These are phyloP conservation scores for Cadophora gregata DNA, from an alignment of 2,329 filamentous ascomycete species.

Conservation along the genomic window DNA sequence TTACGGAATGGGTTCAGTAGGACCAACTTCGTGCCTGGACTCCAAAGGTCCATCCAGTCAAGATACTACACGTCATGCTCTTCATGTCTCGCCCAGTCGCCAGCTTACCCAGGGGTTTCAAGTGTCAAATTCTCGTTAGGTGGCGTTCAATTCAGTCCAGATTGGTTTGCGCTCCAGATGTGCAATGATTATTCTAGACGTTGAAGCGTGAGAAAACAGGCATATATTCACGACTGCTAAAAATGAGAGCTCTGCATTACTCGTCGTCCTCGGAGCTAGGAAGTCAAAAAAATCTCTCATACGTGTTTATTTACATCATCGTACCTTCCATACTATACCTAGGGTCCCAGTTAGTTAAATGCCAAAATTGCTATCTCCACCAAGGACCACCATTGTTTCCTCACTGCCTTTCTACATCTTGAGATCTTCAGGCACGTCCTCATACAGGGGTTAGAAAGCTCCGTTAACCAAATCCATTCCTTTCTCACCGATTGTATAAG, in stretches of 20 bases:
- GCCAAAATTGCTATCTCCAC: neutral
- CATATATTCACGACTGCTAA: neutral
- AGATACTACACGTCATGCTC: too few species aligned
- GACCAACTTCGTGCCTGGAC: too few species aligned
- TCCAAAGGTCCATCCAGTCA: too few species aligned
- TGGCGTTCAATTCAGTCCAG: too few species aligned
- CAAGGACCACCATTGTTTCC: neutral
- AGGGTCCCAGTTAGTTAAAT: neutral
- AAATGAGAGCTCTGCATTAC: neutral
- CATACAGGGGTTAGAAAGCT: slow-evolving; percentile 10
- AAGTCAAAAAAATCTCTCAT: neutral
- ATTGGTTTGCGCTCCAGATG: neutral
- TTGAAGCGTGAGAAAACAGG: neutral
- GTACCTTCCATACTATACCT: neutral
- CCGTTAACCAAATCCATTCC: slow-evolving; percentile 57
- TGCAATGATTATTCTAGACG: neutral
- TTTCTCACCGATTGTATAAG: slow-evolving; percentile 63
- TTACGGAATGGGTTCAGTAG: too few species aligned
- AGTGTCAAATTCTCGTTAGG: too few species aligned
- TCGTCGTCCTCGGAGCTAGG: neutral
- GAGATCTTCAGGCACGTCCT: neutral
- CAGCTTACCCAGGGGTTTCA: too few species aligned
- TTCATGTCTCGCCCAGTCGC: too few species aligned
- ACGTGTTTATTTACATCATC: neutral
- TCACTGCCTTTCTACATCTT: neutral